Evolutionary conservation across 2,329 filamentous ascomycete genomes (phyloP), one percentile per base, ranked within the genome.

Genomic region (Microsporum ferrugineum): DNA sequence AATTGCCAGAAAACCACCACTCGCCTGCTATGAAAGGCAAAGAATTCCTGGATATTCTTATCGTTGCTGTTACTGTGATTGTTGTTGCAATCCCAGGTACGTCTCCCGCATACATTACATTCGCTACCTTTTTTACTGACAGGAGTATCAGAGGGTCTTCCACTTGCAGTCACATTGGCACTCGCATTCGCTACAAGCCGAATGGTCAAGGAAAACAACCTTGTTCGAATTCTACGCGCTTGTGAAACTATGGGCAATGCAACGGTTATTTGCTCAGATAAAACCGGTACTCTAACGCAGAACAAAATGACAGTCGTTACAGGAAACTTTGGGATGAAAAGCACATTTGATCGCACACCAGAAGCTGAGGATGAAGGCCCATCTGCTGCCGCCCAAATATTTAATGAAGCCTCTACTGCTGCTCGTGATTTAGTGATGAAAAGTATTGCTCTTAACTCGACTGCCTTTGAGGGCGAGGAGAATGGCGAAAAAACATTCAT

Each of bases 201-300:
- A 60, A 90, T 90, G 88, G 74, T 89, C 62, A 87, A 83, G 67
- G 87, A 90, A 72, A 88, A 88, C 74, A 90, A 90, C 67, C 75
- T 91, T 62, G 87, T 90, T 51, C 84, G 88, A 39, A 85, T 89
- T 61, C 79, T 91, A 61, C 87, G 88, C 68, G 86, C 88, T 27
- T 90, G 88, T 68, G 88, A 90, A 72, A 88, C 88, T 53, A 90
- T 90, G 87, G 88, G 88, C 59, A 90, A 89, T 68, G 87, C 87
- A 5, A 88, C 86, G 0, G 87, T 88, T 0, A 86, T 92, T 39
- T 92, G 88, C 73, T 91, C 88, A 2, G 88, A 89, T 71, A 89
- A 89, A 73, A 89, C 87, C 1, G 87, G 87, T 57, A 89, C 87
- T 3, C 74, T 89, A 17, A 89, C 87, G 0, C 85, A 88, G 62